Evolutionary conservation across 2,329 filamentous ascomycete genomes (phyloP), one percentile per base, ranked within the genome.

Genomic region (Botrytis fabae): DNA sequence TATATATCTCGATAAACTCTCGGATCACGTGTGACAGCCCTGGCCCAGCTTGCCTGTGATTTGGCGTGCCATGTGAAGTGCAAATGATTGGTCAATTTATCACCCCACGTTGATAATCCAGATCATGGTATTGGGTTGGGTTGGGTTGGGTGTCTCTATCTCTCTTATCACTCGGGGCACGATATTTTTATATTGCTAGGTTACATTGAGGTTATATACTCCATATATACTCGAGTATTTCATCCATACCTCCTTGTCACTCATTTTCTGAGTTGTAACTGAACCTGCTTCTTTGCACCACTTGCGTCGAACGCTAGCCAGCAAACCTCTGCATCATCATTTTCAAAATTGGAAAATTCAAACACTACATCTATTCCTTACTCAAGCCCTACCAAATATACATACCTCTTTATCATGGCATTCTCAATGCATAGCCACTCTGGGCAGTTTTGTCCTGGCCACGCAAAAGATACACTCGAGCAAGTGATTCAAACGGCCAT

Each of bases 341-440:
- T 42, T 42, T 57, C 25, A n/a, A 10, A 54, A 12, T n/a, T 68
- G 1, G 25, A 40, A 14, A 22, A 18, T 7, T n/a, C 6, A 57
- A 14, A 40, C 22, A 57, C 25, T 10, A 68, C 5, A 64, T 61
- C 42, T 18, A 32, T 35, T 32, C n/a, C 22, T 44, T 12, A 28
- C 54, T 40, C 8, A 7, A 16, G 5, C 16, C 28, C 25, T 40
- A 28, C 38, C 9, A 38, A 4, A 28, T 16, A 16, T 8, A 32
- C 35, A 22, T 32, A 32, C 12, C 0, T 28, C 14, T 18, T 28
- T 68, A 63, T n/a, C 38, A 98, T 98, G 96, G 95, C 95, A 2
- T 97, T 97, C 84, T 97, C 96, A 7, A 97, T 98, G 86, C 96
- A 99, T 83, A 97, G 94, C 80, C 96, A 99, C 84, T 98, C 96